Evolutionary conservation across 495 filamentous ascomycete genomes (phyloP).

Genomic region (Podospora australis): DNA sequence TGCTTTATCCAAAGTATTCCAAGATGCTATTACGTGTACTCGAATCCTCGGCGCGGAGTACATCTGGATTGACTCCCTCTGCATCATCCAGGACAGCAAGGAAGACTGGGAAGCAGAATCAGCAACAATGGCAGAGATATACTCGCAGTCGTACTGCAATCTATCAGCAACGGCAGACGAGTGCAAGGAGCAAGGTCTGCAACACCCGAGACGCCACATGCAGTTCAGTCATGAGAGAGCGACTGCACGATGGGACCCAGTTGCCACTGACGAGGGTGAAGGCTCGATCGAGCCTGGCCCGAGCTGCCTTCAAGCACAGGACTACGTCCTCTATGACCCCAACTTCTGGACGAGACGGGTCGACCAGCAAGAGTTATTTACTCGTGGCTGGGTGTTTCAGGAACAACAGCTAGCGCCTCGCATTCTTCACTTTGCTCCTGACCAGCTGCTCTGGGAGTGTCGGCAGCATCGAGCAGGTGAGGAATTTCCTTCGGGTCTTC

Average conservation of each 20-base stretch:
- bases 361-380: not conserved
- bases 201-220: not conserved
- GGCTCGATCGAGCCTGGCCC: not conserved
- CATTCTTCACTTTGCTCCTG: not conserved
- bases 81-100: slow-evolving; percentile 17
- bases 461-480: not conserved
- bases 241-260: not conserved
- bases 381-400: not conserved
- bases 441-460: not conserved
- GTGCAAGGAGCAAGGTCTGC: not conserved
- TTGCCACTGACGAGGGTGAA: not conserved
- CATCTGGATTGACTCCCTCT: slow-evolving; percentile 31
- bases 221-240: not conserved
- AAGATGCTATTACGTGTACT: not conserved
- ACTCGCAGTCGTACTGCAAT: not conserved
- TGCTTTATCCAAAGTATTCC: not conserved
- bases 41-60: slow-evolving; percentile 8
- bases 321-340: not conserved
- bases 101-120: slow-evolving; percentile 9
- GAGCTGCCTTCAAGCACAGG: not conserved
- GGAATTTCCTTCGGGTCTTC: not conserved
- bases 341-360: not conserved
- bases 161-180: not conserved
- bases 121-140: slow-evolving; percentile 4
- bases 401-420: not conserved